Conservation (phyloP, 73 alveolate genomes). For the Tetrahymena thermophila region DNA sequence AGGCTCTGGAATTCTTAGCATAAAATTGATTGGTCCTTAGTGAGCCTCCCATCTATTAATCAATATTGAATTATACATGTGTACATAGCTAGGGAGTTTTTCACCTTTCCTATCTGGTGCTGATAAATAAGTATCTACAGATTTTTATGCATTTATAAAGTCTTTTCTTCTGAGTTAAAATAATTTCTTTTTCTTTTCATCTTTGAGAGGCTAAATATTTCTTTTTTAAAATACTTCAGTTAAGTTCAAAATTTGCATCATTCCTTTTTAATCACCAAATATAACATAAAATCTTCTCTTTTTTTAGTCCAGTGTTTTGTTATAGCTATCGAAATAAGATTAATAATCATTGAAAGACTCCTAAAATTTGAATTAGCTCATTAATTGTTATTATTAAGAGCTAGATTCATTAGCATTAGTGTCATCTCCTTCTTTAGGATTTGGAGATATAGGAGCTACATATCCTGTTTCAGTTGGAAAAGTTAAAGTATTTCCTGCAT, state of each 20-base stretch:
- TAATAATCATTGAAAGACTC: constrained; percentile 6
- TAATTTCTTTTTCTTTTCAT: constrained; percentile 31
- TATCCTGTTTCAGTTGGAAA: background rate
- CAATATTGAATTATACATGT: constrained; percentile 18
- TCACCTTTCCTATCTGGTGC: constrained; percentile 39
- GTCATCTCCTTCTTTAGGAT: background rate
- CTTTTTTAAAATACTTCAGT: constrained; percentile 29
- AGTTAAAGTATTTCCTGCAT: background rate
- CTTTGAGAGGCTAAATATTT: constrained; percentile 17
- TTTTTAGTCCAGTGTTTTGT: background rate
- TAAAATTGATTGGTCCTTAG: constrained; percentile 25
- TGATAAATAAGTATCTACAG: constrained; percentile 24
- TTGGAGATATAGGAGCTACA: background rate
- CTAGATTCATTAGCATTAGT: background rate
- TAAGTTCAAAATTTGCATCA: constrained; percentile 60
- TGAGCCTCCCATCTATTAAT: constrained; percentile 69
- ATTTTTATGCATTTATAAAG: constrained; percentile 42
- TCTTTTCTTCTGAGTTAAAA: constrained; percentile 44
- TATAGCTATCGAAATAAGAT: constrained; percentile 7
- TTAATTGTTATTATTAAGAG: background rate
- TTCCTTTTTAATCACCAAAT: constrained; percentile 76
- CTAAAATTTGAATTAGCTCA: background rate
- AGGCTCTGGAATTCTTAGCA: constrained; percentile 55
- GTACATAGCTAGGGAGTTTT: constrained; percentile 1
- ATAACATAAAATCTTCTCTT: constrained; percentile 42